These are phyloP conservation scores for Cutaneotrichosporon sp. DNA, from an alignment of 1,284 basidiomycete genomes.

Conservation along the genomic window DNA sequence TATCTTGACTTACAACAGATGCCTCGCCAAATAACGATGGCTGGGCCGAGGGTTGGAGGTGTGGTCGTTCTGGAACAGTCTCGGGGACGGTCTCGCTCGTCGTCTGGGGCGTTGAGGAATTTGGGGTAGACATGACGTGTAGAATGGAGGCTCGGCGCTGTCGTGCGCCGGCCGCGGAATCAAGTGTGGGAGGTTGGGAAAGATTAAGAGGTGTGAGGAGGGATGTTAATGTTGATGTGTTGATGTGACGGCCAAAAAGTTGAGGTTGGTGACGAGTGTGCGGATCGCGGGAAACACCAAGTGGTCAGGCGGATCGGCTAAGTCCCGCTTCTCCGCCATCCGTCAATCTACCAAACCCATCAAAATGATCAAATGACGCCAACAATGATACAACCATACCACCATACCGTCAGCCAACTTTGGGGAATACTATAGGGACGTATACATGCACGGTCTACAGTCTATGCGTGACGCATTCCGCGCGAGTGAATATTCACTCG, in stretches of 20 bases:
- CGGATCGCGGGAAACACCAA: not conserved
- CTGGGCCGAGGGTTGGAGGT: conserved; percentile 3
- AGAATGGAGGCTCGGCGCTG: not conserved
- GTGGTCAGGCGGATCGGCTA: not conserved
- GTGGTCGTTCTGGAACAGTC: not conserved
- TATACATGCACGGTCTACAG: conserved; percentile 13
- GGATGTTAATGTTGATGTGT: not conserved
- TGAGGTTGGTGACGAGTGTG: not conserved
- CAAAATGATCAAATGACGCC: not conserved
- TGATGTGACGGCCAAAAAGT: conserved; percentile 5
- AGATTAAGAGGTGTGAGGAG: not conserved
- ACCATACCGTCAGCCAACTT: no score
- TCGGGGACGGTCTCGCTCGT: not conserved
- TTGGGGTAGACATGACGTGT: not conserved
- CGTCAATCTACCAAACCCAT: not conserved
- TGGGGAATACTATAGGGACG: not conserved
- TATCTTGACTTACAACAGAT: conserved; percentile 39
- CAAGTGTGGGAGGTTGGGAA: not conserved
- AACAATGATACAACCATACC: not conserved
- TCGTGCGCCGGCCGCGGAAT: not conserved
- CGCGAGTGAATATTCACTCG: not conserved
- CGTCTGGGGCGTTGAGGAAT: not conserved
- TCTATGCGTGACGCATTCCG: not conserved
- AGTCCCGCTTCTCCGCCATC: conserved; percentile 2
- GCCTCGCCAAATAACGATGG: conserved; percentile 51